phyloP scores from a whole-genome alignment of 345 rosid genomes.

The Citropsis articulata region DNA sequence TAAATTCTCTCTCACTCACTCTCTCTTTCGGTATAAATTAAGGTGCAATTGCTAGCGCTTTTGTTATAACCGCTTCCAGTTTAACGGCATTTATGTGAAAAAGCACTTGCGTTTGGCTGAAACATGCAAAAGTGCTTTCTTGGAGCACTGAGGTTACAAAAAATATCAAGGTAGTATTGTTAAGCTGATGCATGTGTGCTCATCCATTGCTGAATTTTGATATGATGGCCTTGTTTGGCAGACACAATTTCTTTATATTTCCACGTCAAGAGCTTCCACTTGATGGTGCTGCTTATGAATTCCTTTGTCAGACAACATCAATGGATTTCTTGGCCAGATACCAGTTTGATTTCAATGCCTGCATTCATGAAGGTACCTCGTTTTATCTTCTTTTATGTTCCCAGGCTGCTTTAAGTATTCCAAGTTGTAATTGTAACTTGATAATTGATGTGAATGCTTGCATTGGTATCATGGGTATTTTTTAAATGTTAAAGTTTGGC shows the following conservation, averaged over 20 bases:
- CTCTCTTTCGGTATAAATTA: neutral
- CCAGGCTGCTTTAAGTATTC: neutral
- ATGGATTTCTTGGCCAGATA: conserved; percentile 83
- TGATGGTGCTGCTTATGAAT: conserved; percentile 56
- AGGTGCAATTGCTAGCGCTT: neutral
- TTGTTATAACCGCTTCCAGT: too few species aligned
- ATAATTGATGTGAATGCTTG: neutral
- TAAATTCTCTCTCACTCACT: neutral
- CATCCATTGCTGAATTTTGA: conserved; percentile 10
- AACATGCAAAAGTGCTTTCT: neutral
- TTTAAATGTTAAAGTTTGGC: neutral
- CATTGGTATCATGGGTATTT: neutral
- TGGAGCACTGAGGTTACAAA: neutral
- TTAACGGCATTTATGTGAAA: too few species aligned
- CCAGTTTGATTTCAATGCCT: conserved; percentile 86
- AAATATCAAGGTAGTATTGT: neutral
- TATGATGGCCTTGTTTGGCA: conserved; percentile 16
- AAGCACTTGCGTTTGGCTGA: neutral
- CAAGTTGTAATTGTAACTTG: neutral
- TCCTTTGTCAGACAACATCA: conserved; percentile 86
- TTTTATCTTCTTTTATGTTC: neutral
- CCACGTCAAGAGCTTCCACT: conserved; percentile 60
- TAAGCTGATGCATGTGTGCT: neutral
- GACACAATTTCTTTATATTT: conserved; percentile 86
- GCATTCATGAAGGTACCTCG: conserved; percentile 67